These are phyloP conservation scores for Calcarisporium arbuscula DNA, from an alignment of 2,329 filamentous ascomycete species.

Conservation along the genomic window DNA sequence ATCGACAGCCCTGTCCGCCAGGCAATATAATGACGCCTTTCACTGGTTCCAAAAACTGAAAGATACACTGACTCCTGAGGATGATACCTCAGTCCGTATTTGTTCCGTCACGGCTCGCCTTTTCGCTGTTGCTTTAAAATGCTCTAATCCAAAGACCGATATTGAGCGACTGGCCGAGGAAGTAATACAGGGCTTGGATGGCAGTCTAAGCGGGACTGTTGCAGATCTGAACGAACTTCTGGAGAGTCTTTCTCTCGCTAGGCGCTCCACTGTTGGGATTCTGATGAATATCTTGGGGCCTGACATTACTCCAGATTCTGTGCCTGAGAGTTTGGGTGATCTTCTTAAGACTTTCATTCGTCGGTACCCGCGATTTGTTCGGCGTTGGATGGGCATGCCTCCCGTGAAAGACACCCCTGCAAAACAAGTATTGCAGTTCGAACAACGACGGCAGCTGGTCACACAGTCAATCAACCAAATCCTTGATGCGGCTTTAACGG, in stretches of 20 bases:
- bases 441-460: conserved; percentile 50
- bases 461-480: conserved; percentile 47
- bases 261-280: conserved; percentile 47
- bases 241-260: conserved; percentile 46
- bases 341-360: conserved; percentile 52
- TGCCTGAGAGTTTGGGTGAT: conserved; percentile 17
- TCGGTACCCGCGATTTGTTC: conserved; percentile 52
- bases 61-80: conserved; percentile 25
- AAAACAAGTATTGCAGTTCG: conserved; percentile 55
- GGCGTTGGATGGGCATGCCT: conserved; percentile 55
- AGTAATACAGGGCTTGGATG: conserved; percentile 50
- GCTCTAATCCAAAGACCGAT: conserved; percentile 25
- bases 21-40: conserved; percentile 43
- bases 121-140: conserved; percentile 47
- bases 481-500: conserved; percentile 54
- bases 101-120: conserved; percentile 50
- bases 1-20: conserved; percentile 38
- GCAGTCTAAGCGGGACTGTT: conserved; percentile 51
- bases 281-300: conserved; percentile 27
- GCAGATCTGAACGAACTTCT: conserved; percentile 57
- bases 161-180: conserved; percentile 38
- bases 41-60: conserved; percentile 47
- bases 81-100: conserved; percentile 42
- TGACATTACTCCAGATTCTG: conserved; percentile 8
- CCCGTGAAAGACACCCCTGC: conserved; percentile 44